These are phyloP conservation scores for Zychaea mexicana DNA, from an alignment of 371 early-diverging fungal species.

Conservation along the genomic window DNA sequence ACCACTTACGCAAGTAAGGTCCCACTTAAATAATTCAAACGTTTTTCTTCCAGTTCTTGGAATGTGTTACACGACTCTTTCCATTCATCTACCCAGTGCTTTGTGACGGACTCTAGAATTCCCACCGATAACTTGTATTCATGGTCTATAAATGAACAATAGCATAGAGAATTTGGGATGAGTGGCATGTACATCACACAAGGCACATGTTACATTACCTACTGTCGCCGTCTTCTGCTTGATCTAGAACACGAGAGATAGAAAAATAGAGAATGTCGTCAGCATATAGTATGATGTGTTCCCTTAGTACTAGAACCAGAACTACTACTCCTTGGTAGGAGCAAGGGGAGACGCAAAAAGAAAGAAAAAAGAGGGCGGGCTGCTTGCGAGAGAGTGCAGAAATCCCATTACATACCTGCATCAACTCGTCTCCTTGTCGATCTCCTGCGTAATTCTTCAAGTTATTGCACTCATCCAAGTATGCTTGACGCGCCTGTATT, in stretches of 20 bases:
- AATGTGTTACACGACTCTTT: constrained; percentile 10
- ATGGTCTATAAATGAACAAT: constrained; percentile 12
- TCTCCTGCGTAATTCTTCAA: constrained; percentile 1
- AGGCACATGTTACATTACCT: neutral
- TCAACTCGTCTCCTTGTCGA: constrained; percentile 1
- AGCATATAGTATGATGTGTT: too few species aligned
- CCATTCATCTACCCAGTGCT: constrained; percentile 14
- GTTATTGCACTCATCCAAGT: constrained; percentile 11
- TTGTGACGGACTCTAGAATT: constrained; percentile 3
- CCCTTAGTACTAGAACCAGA: too few species aligned
- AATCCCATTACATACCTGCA: neutral
- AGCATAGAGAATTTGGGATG: neutral
- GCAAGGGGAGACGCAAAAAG: too few species aligned
- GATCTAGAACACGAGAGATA: neutral
- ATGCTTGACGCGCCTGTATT: constrained; percentile 9
- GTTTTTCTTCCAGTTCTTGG: constrained; percentile 21
- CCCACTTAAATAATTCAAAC: constrained; percentile 18
- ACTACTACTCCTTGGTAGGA: too few species aligned
- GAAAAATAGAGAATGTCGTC: neutral
- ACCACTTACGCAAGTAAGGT: constrained; percentile 24
- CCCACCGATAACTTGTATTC: constrained; percentile 16
- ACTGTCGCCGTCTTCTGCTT: constrained; percentile 2
- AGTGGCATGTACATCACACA: neutral
- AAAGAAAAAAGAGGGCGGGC: too few species aligned
- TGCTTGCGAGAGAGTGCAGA: neutral